Evolutionary conservation across 345 rosid species (phyloP).

Genomic region (Aquilaria sinensis): DNA sequence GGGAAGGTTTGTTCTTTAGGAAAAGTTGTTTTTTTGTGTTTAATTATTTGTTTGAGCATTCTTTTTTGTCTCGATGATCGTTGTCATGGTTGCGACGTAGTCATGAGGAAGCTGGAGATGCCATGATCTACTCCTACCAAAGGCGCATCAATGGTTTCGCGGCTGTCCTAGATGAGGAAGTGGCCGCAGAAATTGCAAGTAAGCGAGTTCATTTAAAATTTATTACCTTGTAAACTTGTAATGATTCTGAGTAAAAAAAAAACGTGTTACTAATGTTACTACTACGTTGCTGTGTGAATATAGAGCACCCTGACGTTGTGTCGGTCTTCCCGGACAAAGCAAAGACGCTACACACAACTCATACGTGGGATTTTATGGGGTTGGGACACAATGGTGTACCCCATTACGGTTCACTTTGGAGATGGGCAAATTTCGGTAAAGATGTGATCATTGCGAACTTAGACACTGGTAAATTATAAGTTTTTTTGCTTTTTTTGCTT

Average conservation of each 20-base stretch:
- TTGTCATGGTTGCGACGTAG: slow-evolving; percentile 18
- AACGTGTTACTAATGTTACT: not conserved
- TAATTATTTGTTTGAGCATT: not conserved
- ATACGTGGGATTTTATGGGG: slow-evolving; percentile 43
- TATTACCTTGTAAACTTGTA: not conserved
- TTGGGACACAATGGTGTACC: slow-evolving; percentile 19
- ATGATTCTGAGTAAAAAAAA: not conserved
- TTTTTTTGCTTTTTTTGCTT: no score
- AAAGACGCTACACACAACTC: slow-evolving; percentile 32
- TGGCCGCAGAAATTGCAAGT: slow-evolving; percentile 35
- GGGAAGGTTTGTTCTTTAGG: slow-evolving; percentile 20
- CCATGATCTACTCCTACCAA: slow-evolving; percentile 43
- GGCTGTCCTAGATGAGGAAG: slow-evolving; percentile 30
- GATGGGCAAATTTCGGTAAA: slow-evolving; percentile 32
- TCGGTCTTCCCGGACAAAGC: slow-evolving; percentile 28
- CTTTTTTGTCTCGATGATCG: not conserved
- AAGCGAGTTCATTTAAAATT: not conserved
- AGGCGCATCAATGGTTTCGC: slow-evolving; percentile 50
- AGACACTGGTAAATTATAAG: slow-evolving; percentile 26
- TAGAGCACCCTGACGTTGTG: slow-evolving; percentile 36
- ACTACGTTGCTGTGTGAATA: not conserved
- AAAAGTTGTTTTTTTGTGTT: not conserved
- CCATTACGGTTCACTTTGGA: slow-evolving; percentile 21
- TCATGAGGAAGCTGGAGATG: slow-evolving; percentile 26
- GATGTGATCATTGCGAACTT: slow-evolving; percentile 40